Evolutionary conservation across 75 land plant genomes (phyloP), one percentile per base, ranked within the genome.

Genomic region (Selaginella tamariscina): DNA sequence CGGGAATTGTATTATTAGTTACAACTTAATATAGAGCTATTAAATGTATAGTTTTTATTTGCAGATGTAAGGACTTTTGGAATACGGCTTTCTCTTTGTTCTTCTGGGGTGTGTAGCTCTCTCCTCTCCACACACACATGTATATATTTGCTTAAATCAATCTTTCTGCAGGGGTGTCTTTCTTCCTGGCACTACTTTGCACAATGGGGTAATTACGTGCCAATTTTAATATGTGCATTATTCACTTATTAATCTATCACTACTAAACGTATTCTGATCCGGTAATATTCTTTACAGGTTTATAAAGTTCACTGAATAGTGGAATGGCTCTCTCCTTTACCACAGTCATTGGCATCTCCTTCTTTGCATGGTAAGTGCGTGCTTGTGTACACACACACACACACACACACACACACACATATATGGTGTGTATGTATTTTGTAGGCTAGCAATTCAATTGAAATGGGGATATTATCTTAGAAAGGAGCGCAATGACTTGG

Each of bases 11-110:
- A 71, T 27, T 30, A 27, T 29, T 21, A 57, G 27, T 31, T 18
- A 33, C 2, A 23, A 27, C n/a, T 33, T 1, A 24, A 29, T 32
- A 21, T 32, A 24, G 2, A 24, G 69, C 32, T 22, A 20, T 70
- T 21, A 66, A 67, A 39, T 18, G 32, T 32, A 24, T 66, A 27
- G 23, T 29, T 24, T 44, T 29, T 30, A 2, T 2, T 56, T 69
- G 23, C 74, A 76, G 78, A 69, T 76, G 78, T 56, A 65, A 76
- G 26, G 63, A 57, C 65, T 64, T 71, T 27, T 76, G 78, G 78
- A 67, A 71, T 22, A 66, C 32, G 59, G 74, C 78, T 22, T 76
- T 76, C 65, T 67, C 30, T 13, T 68, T 76, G 24, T 76, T 76
- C 31, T 56, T 67, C 20, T 65, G 75, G 74, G 78, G 78, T 76